Conservation (phyloP, 2,329 filamentous ascomycete species). For the Pyrenochaeta sp. region DNA sequence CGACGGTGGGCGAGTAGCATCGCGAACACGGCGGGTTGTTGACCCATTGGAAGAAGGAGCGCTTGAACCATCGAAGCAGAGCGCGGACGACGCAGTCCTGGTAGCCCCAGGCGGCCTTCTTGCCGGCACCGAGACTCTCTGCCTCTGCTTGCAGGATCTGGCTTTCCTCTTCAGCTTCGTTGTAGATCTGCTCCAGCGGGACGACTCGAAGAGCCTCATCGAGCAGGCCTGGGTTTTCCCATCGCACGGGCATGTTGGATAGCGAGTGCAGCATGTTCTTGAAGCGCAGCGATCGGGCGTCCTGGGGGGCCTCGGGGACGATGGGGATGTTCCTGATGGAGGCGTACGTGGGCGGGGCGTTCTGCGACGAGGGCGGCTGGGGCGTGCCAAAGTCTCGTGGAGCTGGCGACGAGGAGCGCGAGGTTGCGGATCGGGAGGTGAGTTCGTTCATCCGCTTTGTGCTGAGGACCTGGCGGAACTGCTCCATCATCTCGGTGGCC, state of each 20-base stretch:
- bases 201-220: slow-evolving; percentile 90
- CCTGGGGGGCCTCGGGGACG: slow-evolving; percentile 75
- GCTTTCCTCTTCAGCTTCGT: slow-evolving; percentile 91
- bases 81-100: slow-evolving; percentile 95
- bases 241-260: slow-evolving; percentile 88
- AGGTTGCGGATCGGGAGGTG: slow-evolving; percentile 65
- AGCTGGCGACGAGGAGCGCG: slow-evolving; percentile 67
- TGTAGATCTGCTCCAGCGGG: slow-evolving; percentile 88
- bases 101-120: slow-evolving; percentile 91
- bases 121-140: slow-evolving; percentile 81
- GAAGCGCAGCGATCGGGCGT: slow-evolving; percentile 59
- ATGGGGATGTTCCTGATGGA: slow-evolving; percentile 71
- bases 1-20: slow-evolving; percentile 84
- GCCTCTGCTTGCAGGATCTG: slow-evolving; percentile 89
- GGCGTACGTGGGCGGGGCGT: slow-evolving; percentile 66
- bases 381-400: slow-evolving; percentile 57
- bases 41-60: slow-evolving; percentile 94
- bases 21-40: slow-evolving; percentile 89
- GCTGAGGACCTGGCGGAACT: slow-evolving; percentile 87
- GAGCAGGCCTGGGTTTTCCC: slow-evolving; percentile 93
- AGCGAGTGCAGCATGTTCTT: slow-evolving; percentile 81
- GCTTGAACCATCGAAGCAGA: slow-evolving; percentile 94
- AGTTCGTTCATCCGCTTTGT: slow-evolving; percentile 88
- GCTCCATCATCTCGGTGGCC: slow-evolving; percentile 79
- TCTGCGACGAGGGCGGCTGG: slow-evolving; percentile 42